Conservation (phyloP, 192 early-diverging fungal genomes). For the Coemansia sp. region DNA sequence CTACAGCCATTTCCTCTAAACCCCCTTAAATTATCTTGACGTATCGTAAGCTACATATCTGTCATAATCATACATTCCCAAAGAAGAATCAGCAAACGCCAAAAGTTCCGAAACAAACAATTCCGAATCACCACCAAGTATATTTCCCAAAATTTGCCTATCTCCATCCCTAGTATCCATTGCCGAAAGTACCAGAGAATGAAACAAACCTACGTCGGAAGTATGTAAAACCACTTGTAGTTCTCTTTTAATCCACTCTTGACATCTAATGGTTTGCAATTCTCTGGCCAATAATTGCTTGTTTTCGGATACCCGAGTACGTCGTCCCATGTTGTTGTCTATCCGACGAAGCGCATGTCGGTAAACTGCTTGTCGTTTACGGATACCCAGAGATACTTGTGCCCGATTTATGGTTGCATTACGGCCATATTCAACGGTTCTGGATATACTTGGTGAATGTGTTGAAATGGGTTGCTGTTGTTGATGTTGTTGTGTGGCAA, state of each 20-base stretch:
- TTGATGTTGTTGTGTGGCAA: neutral
- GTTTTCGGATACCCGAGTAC: constrained; percentile 5
- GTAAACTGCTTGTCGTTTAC: constrained; percentile 39
- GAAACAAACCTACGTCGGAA: constrained; percentile 16
- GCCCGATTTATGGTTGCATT: constrained; percentile 2
- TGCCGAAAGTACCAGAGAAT: constrained; percentile 13
- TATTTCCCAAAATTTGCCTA: constrained; percentile 16
- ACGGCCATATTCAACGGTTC: constrained; percentile 12
- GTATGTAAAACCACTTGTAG: constrained; percentile 19
- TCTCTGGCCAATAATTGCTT: constrained; percentile 2
- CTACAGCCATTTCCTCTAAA: constrained; percentile 2
- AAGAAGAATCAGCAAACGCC: constrained; percentile 28
- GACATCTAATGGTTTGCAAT: constrained; percentile 11
- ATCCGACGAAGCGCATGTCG: constrained; percentile 16
- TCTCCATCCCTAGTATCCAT: neutral
- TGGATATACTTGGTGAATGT: too few species aligned
- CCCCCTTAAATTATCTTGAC: neutral
- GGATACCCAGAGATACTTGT: constrained; percentile 16
- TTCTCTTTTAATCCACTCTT: constrained; percentile 36
- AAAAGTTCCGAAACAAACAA: constrained; percentile 31
- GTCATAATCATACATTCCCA: constrained; percentile 34
- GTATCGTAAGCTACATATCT: constrained; percentile 32
- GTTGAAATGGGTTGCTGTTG: too few species aligned
- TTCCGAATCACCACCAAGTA: too few species aligned
- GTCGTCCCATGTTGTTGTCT: neutral